Conservation (phyloP, 805 yeast species). For the Candida germanica region DNA sequence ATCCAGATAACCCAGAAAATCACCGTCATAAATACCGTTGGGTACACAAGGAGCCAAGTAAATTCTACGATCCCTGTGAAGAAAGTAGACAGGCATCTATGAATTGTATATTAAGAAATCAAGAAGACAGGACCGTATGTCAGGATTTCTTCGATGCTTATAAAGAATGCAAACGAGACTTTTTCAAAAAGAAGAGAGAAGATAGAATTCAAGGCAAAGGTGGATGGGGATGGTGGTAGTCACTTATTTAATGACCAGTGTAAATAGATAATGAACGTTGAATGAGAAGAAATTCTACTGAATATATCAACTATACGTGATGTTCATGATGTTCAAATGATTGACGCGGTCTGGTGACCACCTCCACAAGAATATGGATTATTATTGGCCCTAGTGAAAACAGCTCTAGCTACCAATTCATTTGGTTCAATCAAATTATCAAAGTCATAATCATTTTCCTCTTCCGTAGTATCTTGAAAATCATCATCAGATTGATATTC, state of each 20-base stretch:
- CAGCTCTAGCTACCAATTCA: slow-evolving; percentile 1
- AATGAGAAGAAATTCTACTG: too few relatives aligned
- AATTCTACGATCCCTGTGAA: slow-evolving; percentile 90
- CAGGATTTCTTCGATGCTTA: slow-evolving; percentile 87
- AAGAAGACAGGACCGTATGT: slow-evolving; percentile 62
- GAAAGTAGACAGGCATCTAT: slow-evolving; percentile 86
- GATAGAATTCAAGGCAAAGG: slow-evolving; percentile 37
- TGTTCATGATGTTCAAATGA: slow-evolving; percentile 1
- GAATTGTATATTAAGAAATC: slow-evolving; percentile 75
- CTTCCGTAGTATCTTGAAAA: not conserved
- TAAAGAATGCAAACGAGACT: slow-evolving; percentile 77
- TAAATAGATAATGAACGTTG: too few relatives aligned
- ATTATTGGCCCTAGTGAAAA: slow-evolving; percentile 5
- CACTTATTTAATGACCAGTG: not conserved
- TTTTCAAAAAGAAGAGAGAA: slow-evolving; percentile 35
- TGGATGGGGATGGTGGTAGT: slow-evolving; percentile 43
- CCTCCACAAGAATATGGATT: slow-evolving; percentile 10
- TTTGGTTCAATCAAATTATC: slow-evolving; percentile 1
- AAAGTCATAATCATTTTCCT: slow-evolving; percentile 4
- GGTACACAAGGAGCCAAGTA: slow-evolving; percentile 72
- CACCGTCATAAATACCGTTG: slow-evolving; percentile 66
- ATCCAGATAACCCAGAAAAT: slow-evolving; percentile 86
- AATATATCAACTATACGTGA: not conserved
- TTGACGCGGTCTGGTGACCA: slow-evolving; percentile 9
- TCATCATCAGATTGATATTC: slow-evolving; percentile 1